Percentiles rank a stretch among this genome's conserved stretches.
Evolutionary conservation across 768 basidiomycete species (phyloP).

Genomic region (Trametes punicea): DNA sequence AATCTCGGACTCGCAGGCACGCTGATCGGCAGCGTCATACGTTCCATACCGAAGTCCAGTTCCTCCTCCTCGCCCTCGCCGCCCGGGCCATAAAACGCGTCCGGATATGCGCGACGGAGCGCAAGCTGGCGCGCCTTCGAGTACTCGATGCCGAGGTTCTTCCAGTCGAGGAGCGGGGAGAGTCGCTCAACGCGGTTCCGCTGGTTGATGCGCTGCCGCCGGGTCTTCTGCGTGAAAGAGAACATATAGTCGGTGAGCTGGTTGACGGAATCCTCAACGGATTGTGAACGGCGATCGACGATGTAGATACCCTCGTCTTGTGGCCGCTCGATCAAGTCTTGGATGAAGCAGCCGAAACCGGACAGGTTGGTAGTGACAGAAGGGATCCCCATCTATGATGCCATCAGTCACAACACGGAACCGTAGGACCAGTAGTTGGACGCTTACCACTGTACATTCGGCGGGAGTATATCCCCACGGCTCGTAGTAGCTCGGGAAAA

Average conservation of each 20-base stretch:
- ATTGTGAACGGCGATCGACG: conserved; percentile 86
- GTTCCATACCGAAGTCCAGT: conserved; percentile 66
- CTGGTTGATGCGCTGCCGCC: conserved; percentile 98
- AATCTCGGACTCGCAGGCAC: conserved; percentile 87
- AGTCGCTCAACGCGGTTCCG: conserved; percentile 96
- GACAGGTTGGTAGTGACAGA: conserved; percentile 97
- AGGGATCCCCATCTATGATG: conserved; percentile 88
- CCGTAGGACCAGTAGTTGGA: no score
- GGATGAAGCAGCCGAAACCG: conserved; percentile 98
- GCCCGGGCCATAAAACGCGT: conserved; percentile 71
- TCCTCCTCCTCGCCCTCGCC: conserved; percentile 52
- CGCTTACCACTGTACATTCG: conserved; percentile 92
- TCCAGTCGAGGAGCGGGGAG: conserved; percentile 94
- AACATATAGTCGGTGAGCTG: conserved; percentile 77
- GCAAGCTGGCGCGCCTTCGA: conserved; percentile 92
- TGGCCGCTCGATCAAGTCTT: conserved; percentile 92
- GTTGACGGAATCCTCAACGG: conserved; percentile 87
- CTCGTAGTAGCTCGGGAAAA: conserved; percentile 98
- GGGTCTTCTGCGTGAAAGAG: conserved; percentile 72
- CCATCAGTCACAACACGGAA: not conserved
- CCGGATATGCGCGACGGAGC: conserved; percentile 90
- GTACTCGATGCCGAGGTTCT: conserved; percentile 96
- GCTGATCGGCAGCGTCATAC: conserved; percentile 60
- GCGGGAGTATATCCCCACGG: conserved; percentile 97
- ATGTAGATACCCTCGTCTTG: conserved; percentile 97